These are phyloP conservation scores for Amanita thiersii DNA, from an alignment of 768 basidiomycete genomes.

Conservation along the genomic window DNA sequence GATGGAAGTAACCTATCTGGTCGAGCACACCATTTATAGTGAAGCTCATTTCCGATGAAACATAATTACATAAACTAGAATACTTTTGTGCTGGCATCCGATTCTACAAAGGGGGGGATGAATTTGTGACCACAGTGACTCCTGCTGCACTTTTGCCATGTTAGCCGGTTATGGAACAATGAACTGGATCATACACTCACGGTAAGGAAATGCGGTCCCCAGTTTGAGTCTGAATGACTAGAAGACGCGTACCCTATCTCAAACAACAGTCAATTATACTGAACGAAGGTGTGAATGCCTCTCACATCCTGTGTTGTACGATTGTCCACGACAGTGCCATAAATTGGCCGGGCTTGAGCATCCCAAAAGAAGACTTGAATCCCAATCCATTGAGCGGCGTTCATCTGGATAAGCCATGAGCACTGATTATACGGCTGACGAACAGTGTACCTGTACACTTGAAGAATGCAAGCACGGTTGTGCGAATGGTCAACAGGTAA, in stretches of 20 bases:
- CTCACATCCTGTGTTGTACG: slow-evolving; percentile 14
- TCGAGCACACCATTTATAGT: not conserved
- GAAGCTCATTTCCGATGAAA: not conserved
- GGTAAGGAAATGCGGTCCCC: slow-evolving; percentile 16
- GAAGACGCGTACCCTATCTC: slow-evolving; percentile 15
- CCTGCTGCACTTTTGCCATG: slow-evolving; percentile 16
- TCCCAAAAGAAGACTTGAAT: slow-evolving; percentile 19
- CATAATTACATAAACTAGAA: not conserved
- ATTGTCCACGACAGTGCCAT: slow-evolving; percentile 16
- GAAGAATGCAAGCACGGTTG: not conserved
- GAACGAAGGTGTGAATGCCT: not conserved
- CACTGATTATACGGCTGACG: not conserved
- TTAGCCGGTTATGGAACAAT: slow-evolving; percentile 1
- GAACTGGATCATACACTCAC: slow-evolving; percentile 11
- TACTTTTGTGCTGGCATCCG: not conserved
- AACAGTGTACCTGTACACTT: not conserved
- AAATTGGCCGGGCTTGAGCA: slow-evolving; percentile 14
- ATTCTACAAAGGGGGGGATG: slow-evolving; percentile 2
- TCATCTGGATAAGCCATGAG: slow-evolving; percentile 7
- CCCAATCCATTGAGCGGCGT: slow-evolving; percentile 12
- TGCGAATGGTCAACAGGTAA: not conserved
- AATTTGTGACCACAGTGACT: slow-evolving; percentile 13
- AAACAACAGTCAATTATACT: not conserved
- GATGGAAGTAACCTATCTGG: no score
- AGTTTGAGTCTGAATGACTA: slow-evolving; percentile 15